A percentile compares a stretch with the other conserved stretches of the same genome.
Conservation (phyloP, 2,329 filamentous ascomycete genomes). For the Pseudocercospora eumusae region DNA sequence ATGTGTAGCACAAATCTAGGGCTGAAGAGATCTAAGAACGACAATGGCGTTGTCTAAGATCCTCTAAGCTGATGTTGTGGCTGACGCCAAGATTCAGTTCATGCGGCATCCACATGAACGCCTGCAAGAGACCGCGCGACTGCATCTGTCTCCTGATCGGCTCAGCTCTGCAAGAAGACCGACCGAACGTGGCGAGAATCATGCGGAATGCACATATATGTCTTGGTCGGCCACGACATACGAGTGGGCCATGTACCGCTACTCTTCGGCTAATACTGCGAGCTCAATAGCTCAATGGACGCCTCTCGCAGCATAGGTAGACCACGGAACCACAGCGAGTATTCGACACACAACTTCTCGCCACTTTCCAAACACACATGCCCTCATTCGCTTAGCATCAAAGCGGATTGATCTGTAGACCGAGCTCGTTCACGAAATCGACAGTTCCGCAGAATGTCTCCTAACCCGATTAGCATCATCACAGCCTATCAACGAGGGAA, state of each 20-base stretch:
- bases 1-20: background rate
- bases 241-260: background rate
- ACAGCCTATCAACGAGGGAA: background rate
- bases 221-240: background rate
- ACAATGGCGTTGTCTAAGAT: constrained; percentile 2
- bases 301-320: too few relatives aligned
- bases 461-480: constrained; percentile 36
- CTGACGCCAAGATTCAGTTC: background rate
- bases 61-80: background rate
- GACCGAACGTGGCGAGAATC: background rate
- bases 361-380: too few relatives aligned
- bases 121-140: background rate
- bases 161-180: background rate
- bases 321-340: too few relatives aligned
- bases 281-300: too few relatives aligned
- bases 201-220: background rate
- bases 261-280: too few relatives aligned
- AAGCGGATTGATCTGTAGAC: constrained; percentile 19
- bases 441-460: constrained; percentile 30
- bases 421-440: constrained; percentile 24
- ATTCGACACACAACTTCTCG: too few relatives aligned
- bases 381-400: background rate
- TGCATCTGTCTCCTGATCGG: constrained; percentile 1
- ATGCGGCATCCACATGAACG: constrained; percentile 1
- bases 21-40: background rate